These are phyloP conservation scores for Heterobasidion parviporum DNA, from an alignment of 1,284 basidiomycete species.

Conservation along the genomic window DNA sequence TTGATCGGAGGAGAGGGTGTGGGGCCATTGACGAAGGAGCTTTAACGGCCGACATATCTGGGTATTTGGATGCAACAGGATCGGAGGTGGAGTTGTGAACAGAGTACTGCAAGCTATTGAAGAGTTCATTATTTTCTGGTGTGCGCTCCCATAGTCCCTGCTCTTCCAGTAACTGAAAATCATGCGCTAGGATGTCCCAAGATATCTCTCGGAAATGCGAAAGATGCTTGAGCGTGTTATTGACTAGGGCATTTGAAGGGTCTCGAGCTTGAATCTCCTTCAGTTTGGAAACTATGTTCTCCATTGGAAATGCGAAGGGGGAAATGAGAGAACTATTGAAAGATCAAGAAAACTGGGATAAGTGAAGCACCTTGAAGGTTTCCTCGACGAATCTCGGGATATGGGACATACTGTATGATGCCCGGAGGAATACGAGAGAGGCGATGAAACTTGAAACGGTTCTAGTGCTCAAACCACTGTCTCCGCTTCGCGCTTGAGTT, in stretches of 20 bases:
- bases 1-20: constrained; percentile 21
- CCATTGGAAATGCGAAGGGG: background rate
- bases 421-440: too few species aligned
- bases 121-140: background rate
- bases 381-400: too few species aligned
- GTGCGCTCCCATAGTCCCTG: background rate
- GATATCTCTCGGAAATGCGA: background rate
- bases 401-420: too few species aligned
- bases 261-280: background rate
- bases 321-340: too few species aligned
- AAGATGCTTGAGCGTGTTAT: constrained; percentile 3
- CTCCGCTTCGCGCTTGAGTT: too few species aligned
- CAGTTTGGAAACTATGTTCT: background rate
- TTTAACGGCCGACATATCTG: constrained; percentile 12
- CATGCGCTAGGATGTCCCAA: background rate
- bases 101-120: background rate
- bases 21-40: constrained; percentile 18
- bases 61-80: background rate
- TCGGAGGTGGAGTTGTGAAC: background rate
- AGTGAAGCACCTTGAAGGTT: too few species aligned
- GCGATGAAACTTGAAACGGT: too few species aligned
- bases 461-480: too few species aligned
- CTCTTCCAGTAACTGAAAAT: background rate
- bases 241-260: background rate
- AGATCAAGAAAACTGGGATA: too few species aligned